These are phyloP conservation scores for Malus orientalis DNA, from an alignment of 306 rosid genomes.

Conservation along the genomic window DNA sequence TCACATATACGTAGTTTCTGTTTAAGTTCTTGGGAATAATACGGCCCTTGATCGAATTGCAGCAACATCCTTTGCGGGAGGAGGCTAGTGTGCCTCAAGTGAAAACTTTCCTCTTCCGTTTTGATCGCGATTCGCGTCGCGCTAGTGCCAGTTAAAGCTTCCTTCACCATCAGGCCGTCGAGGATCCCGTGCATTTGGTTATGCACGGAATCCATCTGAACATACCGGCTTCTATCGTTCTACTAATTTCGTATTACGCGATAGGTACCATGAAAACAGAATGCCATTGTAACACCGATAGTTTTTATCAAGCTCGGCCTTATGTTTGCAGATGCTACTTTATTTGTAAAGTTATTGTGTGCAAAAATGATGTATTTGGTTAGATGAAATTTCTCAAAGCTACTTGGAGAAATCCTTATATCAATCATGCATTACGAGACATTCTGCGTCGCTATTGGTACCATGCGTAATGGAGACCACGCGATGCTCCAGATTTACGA, in stretches of 20 bases:
- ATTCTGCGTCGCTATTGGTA: neutral
- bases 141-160: neutral
- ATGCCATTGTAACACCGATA: neutral
- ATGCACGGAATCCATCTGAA: neutral
- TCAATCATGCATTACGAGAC: neutral
- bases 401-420: neutral
- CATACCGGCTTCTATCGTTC: neutral
- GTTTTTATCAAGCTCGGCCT: conserved; percentile 8
- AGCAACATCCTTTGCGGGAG: conserved; percentile 53
- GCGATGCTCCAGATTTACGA: neutral
- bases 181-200: neutral
- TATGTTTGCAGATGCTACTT: neutral
- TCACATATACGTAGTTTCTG: neutral
- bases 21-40: neutral
- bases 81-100: conserved; percentile 41
- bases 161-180: neutral
- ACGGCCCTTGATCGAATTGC: conserved; percentile 24
- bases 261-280: neutral
- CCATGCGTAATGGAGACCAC: neutral
- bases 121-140: neutral
- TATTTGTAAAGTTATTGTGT: neutral
- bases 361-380: neutral
- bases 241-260: neutral
- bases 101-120: conserved; percentile 8
- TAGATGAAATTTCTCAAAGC: too few species aligned